Evolutionary conservation across 1,284 basidiomycete genomes (phyloP), one percentile per base, ranked within the genome.

Genomic region (Leccinum subrobustum): DNA sequence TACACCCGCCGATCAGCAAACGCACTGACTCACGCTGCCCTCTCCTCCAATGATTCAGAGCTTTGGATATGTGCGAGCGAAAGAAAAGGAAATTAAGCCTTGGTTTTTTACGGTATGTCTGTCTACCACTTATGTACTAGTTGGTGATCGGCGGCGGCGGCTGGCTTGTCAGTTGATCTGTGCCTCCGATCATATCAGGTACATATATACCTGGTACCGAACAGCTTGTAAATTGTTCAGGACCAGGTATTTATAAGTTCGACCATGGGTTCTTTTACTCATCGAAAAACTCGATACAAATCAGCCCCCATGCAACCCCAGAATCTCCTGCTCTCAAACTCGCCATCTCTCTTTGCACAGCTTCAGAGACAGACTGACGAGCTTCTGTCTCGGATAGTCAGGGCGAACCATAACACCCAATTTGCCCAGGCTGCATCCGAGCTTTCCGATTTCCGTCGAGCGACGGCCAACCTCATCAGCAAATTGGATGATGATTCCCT

Each of bases 311-410:
- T 63, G 62, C 33, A 33, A 31, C 31, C 18, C 31, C 37, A 50
- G 27, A 42, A 27, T 8, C 39, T 66, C 16, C 62, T 66, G 9
- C 51, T 12, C 39, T 54, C 47, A 16, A 60, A n/a, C n/a, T 31
- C 37, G 1, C 44, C 37, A 25, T 16, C 48, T 3, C 52, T 64
- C 12, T 48, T 11, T 44, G 8, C 16, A 11, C 16, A 44, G 18
- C 47, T 48, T 8, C 23, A 25, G 6, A 6, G 6, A 18, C 47
- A 18, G 18, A 23, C 47, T 18, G 20, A 48, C 12, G 47, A 48
- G 23, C 3, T 48, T 23, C 47, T n/a, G 6, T 48, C n/a, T 20
- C 7, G 18, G 23, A 20, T 48, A 12, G 11, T 48, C 23, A 48
- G 12, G 44, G 31, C 31, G 31, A 33, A 33, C 31, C 31, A 33